phyloP scores from a whole-genome alignment of 2,329 filamentous ascomycete genomes.

The Chaetomium olivaceum region DNA sequence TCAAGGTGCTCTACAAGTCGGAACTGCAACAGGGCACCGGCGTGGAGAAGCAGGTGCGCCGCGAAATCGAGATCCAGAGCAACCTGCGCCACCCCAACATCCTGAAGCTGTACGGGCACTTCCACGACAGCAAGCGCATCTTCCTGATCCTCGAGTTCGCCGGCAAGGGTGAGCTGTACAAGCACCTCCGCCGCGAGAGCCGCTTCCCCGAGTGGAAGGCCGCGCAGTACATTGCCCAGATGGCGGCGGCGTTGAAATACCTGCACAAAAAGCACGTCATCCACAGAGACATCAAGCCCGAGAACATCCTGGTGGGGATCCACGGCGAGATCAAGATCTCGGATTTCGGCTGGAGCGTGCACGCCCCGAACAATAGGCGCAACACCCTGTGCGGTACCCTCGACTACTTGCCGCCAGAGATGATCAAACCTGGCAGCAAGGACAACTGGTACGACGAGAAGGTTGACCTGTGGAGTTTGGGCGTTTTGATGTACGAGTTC shows the following conservation, averaged over 20 bases:
- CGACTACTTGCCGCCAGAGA: constrained; percentile 97
- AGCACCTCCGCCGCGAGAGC: constrained; percentile 76
- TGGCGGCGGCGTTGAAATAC: constrained; percentile 86
- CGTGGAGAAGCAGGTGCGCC: constrained; percentile 83
- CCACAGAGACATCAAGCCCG: constrained; percentile 95
- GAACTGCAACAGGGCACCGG: constrained; percentile 73
- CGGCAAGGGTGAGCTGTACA: constrained; percentile 83
- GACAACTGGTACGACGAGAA: constrained; percentile 94
- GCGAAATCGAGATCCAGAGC: constrained; percentile 87
- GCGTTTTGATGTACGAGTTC: constrained; percentile 95
- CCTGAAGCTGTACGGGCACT: constrained; percentile 79
- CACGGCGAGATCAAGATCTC: constrained; percentile 98
- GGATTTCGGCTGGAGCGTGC: constrained; percentile 97
- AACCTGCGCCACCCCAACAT: constrained; percentile 86
- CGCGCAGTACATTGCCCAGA: constrained; percentile 84
- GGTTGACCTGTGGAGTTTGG: constrained; percentile 94
- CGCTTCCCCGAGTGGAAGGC: constrained; percentile 85
- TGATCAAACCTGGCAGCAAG: constrained; percentile 78
- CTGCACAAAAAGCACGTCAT: constrained; percentile 97
- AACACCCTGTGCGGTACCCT: constrained; percentile 97
- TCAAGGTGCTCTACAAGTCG: constrained; percentile 84
- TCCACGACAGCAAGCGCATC: constrained; percentile 85
- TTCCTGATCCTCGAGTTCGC: constrained; percentile 88
- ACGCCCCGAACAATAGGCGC: constrained; percentile 90
- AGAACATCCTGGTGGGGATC: constrained; percentile 94